Percentiles rank a stretch among this genome's conserved stretches.
These are phyloP conservation scores for Chlorokybus atmophyticus DNA, from an alignment of 139 green algal genomes.

Conservation along the genomic window DNA sequence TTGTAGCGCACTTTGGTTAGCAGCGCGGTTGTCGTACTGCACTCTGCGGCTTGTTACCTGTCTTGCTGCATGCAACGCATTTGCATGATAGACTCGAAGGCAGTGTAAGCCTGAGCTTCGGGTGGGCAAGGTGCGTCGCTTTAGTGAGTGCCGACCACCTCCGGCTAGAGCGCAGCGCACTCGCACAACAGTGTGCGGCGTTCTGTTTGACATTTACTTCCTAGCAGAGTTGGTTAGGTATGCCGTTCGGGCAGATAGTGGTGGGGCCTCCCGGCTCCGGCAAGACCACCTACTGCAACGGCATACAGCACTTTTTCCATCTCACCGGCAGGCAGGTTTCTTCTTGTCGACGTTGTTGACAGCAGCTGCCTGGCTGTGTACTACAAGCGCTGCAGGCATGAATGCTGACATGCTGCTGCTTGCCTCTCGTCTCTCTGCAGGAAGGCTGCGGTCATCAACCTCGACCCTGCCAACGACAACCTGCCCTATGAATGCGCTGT, in stretches of 20 bases:
- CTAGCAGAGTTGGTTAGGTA: no score
- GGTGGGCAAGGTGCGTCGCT: no score
- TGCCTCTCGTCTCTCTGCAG: conserved; percentile 2
- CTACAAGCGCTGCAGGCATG: not conserved
- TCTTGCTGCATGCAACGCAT: no score
- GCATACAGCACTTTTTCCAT: conserved; percentile 61
- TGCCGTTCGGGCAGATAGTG: conserved; percentile 87
- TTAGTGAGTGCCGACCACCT: no score
- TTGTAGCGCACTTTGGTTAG: no score
- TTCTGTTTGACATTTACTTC: no score
- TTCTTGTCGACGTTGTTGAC: not conserved
- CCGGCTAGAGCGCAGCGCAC: no score
- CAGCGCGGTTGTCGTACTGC: no score
- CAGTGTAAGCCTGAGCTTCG: no score
- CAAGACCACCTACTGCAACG: conserved; percentile 84
- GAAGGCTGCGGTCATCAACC: conserved; percentile 51
- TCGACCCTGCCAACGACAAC: conserved; percentile 76
- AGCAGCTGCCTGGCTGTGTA: not conserved
- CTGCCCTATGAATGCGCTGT: conserved; percentile 38
- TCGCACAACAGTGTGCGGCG: no score
- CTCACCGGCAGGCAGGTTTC: conserved; percentile 16
- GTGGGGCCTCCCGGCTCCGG: conserved; percentile 83
- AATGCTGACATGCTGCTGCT: not conserved
- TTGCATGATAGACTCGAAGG: no score
- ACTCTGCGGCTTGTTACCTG: no score